Evolutionary conservation across 2,329 filamentous ascomycete species (phyloP), one percentile per base, ranked within the genome.

Genomic region (Bipolaris gigantea): DNA sequence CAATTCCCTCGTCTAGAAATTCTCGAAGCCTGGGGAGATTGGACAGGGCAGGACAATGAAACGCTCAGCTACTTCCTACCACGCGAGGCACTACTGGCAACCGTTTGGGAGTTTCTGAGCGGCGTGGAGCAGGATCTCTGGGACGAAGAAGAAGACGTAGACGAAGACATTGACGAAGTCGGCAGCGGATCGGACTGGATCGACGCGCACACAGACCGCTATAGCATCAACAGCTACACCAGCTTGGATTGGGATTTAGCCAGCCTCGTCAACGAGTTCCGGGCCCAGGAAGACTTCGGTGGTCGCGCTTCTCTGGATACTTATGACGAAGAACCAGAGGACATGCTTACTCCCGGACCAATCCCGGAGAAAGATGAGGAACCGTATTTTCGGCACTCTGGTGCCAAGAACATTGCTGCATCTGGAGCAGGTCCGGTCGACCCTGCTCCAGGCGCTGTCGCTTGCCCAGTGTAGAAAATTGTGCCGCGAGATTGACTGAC

Each of bases 21-120:
- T 2, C 57, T 73, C 1, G 70, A 73, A 52, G 69, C 70, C 1
- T 73, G 71, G 71, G 63, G 69, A 33, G 69, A 73, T 25, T 68
- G 58, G 51, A 62, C 59, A 1, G 67, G 70, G 1, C 53, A 64
- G n/a, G 67, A 71, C 39, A 64, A 63, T 27, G 65, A 71, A 34
- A 65, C 57, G 0, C 56, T 71, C 19, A 65, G 63, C 13, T 73
- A 73, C 55, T 63, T 72, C n/a, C 43, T 73, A 1, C 70, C 70
- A 1, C 62, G 57, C 3, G 61, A 70, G 32, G 69, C 71, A 34
- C 52, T 69, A 7, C 48, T 72, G 1, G 69, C 66, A 18, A 64
- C 54, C 13, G 69, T 61, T 2, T 73, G 71, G 69, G 71, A 72
- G 34, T 73, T 73, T 39, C 40, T 73, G 25, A 69, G 65, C 33